Evolutionary conservation across 768 basidiomycete genomes (phyloP), one percentile per base, ranked within the genome.

Genomic region (Phylloporus sp.): DNA sequence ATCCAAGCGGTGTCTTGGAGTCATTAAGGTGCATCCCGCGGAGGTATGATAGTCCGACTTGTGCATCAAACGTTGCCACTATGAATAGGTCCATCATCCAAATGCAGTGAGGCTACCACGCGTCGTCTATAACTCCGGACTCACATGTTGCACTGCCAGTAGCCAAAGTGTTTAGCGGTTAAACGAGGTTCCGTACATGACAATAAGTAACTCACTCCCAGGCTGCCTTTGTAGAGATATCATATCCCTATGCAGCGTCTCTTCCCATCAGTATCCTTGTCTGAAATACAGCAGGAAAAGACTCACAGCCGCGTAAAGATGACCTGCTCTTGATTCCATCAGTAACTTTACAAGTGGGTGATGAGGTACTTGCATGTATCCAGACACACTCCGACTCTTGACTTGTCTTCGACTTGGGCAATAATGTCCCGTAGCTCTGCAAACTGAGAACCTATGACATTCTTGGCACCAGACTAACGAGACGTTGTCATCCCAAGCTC

Each of bases 21-120:
- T 93, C 91, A 62, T 95, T 95, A 40, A 93, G 63, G 60, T 95
- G 92, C 80, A 93, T 86, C 1, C 85, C 91, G 4, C 81, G 77
- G 15, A 94, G 80, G 62, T 91, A 93, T 12, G 74, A 63, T 23
- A 89, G 59, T 2, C 92, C 89, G 4, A 95, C 75, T 53, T 79
- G 70, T n/a, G 73, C 60, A 28, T 88, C 83, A 58, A 94, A 91
- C 41, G 77, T 70, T 11, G 71, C 60, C 67, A 91, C 88, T 82
- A 57, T n/a, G 24, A 35, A 24, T 22, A 26, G 12, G 10, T 20
- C n/a, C n/a, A n/a, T 13, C 31, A 35, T 16, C 23, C 20, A 31
- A 22, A 26, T 45, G n/a, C n/a, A n/a, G n/a, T n/a, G 15, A 45
- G 31, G 24, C 27, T 23, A 22, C 10, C 5, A 28, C 6, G 26